phyloP scores from a whole-genome alignment of 1,284 basidiomycete species.

The Malassezia yamatoensis region DNA sequence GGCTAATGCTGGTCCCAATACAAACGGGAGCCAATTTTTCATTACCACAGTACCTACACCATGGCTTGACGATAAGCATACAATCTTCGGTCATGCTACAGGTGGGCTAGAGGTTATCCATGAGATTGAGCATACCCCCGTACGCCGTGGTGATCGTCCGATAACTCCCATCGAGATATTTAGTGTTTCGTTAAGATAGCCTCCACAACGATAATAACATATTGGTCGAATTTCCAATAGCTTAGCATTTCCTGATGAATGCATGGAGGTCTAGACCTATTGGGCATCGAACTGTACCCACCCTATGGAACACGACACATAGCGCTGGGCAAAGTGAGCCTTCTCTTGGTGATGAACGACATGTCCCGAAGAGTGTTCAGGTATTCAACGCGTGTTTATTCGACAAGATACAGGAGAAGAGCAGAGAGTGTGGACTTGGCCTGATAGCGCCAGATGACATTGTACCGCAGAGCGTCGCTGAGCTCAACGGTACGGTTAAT shows the following conservation, averaged over 20 bases:
- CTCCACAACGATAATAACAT: neutral
- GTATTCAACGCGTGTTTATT: constrained; percentile 15
- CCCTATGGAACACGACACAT: constrained; percentile 2
- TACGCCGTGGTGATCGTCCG: constrained; percentile 50
- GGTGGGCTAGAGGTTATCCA: constrained; percentile 54
- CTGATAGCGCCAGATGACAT: neutral
- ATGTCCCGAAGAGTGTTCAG: constrained; percentile 9
- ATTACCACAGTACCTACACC: constrained; percentile 92
- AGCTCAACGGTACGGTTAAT: neutral
- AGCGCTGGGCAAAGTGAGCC: neutral
- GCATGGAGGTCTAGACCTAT: constrained; percentile 6
- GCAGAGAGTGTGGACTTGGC: constrained; percentile 12
- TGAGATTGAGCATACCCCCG: constrained; percentile 69
- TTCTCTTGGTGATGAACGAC: constrained; percentile 7
- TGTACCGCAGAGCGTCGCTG: neutral
- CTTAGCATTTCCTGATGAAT: constrained; percentile 4
- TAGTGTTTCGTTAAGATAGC: constrained; percentile 14
- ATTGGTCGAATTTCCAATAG: neutral
- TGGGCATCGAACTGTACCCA: constrained; percentile 12
- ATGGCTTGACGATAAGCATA: constrained; percentile 64
- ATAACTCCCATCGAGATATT: constrained; percentile 24
- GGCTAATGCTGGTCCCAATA: constrained; percentile 91
- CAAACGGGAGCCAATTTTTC: constrained; percentile 96
- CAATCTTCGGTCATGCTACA: constrained; percentile 54
- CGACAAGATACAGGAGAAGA: constrained; percentile 7